Percentiles rank a stretch among this genome's conserved stretches.
These are phyloP conservation scores for Teratosphaeria viscida DNA, from an alignment of 2,329 filamentous ascomycete genomes.

Conservation along the genomic window DNA sequence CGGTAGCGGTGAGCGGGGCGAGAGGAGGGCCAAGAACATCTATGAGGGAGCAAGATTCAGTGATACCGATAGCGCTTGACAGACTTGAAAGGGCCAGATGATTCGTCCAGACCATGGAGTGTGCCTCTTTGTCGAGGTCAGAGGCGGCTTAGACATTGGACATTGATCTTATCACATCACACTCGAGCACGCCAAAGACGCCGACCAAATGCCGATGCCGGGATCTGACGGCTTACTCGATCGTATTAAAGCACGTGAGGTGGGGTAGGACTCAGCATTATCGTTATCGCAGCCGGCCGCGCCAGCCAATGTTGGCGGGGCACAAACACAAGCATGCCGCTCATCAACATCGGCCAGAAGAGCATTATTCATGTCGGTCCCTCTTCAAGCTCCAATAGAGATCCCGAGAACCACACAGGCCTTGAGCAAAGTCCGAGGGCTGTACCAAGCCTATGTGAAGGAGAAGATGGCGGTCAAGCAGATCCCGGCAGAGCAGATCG, in stretches of 20 bases:
- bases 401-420: background rate
- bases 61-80: constrained; percentile 11
- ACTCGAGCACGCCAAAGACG: background rate
- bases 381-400: background rate
- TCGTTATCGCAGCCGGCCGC: background rate
- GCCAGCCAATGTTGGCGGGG: background rate
- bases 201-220: background rate
- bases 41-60: constrained; percentile 25
- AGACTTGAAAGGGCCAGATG: background rate
- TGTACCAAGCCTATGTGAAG: background rate
- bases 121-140: too few species aligned
- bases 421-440: background rate
- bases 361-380: background rate
- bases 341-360: background rate
- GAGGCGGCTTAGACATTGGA: too few species aligned
- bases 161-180: too few species aligned
- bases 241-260: background rate
- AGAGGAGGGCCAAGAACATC: constrained; percentile 18
- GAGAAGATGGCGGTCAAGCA: constrained; percentile 13
- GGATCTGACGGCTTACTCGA: background rate
- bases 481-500: constrained; percentile 41
- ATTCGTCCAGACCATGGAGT: background rate
- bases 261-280: background rate
- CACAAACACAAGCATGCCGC: background rate
- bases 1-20: constrained; percentile 14